These are phyloP conservation scores for Myxozyma udenii DNA, from an alignment of 805 yeast species.

Conservation along the genomic window DNA sequence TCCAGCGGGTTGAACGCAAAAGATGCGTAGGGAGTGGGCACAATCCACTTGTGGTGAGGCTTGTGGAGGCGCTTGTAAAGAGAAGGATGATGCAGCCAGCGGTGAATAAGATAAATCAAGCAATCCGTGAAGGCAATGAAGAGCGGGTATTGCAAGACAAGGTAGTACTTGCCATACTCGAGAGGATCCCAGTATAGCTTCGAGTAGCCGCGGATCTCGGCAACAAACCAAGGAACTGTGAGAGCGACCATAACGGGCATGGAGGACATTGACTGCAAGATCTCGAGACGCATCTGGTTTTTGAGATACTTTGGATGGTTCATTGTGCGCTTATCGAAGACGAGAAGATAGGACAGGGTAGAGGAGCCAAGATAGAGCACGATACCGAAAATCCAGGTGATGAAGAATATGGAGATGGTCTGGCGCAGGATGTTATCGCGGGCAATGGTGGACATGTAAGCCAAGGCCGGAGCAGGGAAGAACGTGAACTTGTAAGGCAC, in stretches of 20 bases:
- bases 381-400: conserved; percentile 85
- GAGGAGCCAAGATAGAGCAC: conserved; percentile 74
- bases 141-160: conserved; percentile 64
- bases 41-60: conserved; percentile 99
- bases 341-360: conserved; percentile 65
- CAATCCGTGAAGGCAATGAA: conserved; percentile 93
- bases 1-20: conserved; percentile 99
- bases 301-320: conserved; percentile 95
- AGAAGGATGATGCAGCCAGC: conserved; percentile 88
- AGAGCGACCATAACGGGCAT: conserved; percentile 85
- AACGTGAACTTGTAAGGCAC: conserved; percentile 24
- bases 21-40: conserved; percentile 96
- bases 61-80: conserved; percentile 86
- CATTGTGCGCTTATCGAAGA: conserved; percentile 85
- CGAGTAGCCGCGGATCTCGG: conserved; percentile 82
- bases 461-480: conserved; percentile 16
- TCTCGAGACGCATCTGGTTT: conserved; percentile 85
- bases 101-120: conserved; percentile 85
- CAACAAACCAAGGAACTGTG: conserved; percentile 85
- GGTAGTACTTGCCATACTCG: conserved; percentile 68
- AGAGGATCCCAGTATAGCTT: conserved; percentile 64
- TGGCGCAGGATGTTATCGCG: conserved; percentile 76
- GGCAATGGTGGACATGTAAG: conserved; percentile 54
- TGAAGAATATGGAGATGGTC: conserved; percentile 56
- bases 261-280: conserved; percentile 69